Base-by-base conservation (phyloP, 768 basidiomycete species). In the Rhizopogon vinicolor region DNA sequence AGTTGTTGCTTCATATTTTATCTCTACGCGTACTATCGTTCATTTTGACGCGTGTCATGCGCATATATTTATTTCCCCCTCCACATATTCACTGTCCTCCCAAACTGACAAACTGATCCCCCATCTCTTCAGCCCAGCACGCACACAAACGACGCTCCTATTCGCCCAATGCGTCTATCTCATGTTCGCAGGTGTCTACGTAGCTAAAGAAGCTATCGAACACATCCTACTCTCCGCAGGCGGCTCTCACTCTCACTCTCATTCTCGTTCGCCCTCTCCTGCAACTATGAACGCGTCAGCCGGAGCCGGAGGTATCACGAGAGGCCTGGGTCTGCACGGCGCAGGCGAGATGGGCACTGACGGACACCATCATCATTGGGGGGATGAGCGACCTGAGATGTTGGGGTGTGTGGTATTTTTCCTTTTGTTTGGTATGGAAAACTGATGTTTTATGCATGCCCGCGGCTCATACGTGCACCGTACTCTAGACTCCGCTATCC, bases 131-230 rank as follows among this genome's bases (percentile, higher is more conserved):
- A 90, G 89, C 54, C 82, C 82, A 56, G 80, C 81, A 4, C 84
- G 91, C 1, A 63, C 86, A 40, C 83, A 84, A 62, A 88, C 87
- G 0, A 80, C 89, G 3, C 66, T 85, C 53, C 75, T 91, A 68
- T 99, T 98, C 63, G 85, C 92, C 1, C 96, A 98, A 64, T 84
- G 85, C 9, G 90, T 99, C 12, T 98, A 97, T 70, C 77, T 99
- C 54, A 85, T 96, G 75, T 99, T 98, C 67, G 84, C 93, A 0
- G 85, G 92, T 0, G 88, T 98, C 2, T 99, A 98, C 72, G 89
- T 98, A 16, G 94, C 93, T 64, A 98, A 99, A 66, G 97, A 99
- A 77, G 90, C 94, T 0, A 78, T 98, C 4, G 96, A 99, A 71
- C 94, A 96, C 71, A 70, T 97, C 41, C 68, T 99, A 14, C 76